Base-by-base conservation (phyloP, 2,329 filamentous ascomycete species). In the Verruconis gallopava region DNA sequence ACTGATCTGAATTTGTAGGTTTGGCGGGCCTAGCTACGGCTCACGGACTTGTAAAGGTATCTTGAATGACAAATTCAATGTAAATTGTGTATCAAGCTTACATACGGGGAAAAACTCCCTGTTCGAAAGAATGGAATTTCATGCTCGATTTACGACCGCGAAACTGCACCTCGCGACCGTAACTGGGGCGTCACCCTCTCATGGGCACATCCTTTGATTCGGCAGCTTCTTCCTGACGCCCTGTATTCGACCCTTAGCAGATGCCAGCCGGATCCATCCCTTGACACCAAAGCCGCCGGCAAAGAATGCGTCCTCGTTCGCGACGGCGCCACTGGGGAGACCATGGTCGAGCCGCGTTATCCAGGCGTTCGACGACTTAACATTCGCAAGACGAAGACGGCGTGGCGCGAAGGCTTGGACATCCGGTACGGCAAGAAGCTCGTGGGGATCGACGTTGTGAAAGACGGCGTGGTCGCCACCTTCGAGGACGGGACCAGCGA, bases 311-410 rank as follows among this genome's bases (percentile, higher is more conserved):
- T 45, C 12, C 18, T 45, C 1, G 38, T 45, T 21, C 38, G 43
- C 4, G 43, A 45, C 21, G 43, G 43, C 4, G 18, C 32, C 21
- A 45, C 43, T 5, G 43, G 43, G 13, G 25, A 43, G 14, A 37
- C 43, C 3, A 42, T 33, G 12, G 34, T 37, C n/a, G 38, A 45
- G 37, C 37, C 39, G 4, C 20, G 21, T 15, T 36, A 43, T 15
- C 43, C 43, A 1, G 38, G 38, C 15, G 28, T 45, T 5, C 25
- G 43, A 22, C 15, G 43, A 13, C 37, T 45, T 28, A 21, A 45
- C 4, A 45, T 45, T 13, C 42, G 43, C 15, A 45, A 45, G 40
- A 45, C 43, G 21, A 45, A 45, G 43, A 37, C 11, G 20, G 30
- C 20, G 12, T 42, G 38, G 43, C 37, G 37, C 3, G 17, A 43